These are phyloP conservation scores for Ophiocytium majus DNA, from an alignment of 352 stramenopile genomes.

Conservation along the genomic window DNA sequence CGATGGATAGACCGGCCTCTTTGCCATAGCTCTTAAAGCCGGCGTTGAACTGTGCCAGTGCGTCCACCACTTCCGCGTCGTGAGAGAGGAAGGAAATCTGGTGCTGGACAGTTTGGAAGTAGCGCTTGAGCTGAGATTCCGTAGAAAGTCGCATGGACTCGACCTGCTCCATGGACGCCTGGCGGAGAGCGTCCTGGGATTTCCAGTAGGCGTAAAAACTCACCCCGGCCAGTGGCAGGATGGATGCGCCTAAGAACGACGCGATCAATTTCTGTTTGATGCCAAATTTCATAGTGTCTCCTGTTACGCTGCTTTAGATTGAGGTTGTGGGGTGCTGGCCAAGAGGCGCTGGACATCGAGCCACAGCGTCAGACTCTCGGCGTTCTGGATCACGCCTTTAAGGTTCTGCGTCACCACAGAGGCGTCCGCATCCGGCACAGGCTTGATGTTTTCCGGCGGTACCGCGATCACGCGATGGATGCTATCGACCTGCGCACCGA, in stretches of 20 bases:
- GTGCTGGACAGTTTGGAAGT: neutral
- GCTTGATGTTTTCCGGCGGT: neutral
- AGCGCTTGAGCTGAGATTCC: neutral
- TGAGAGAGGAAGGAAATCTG: neutral
- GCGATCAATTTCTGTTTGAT: slow-evolving; percentile 3
- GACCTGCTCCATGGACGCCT: neutral
- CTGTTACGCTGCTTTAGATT: neutral
- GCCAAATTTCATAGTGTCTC: neutral
- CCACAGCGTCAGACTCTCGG: neutral
- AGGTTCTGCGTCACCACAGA: neutral
- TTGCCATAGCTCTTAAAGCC: slow-evolving; percentile 6
- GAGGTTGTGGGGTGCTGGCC: neutral
- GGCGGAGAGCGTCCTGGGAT: neutral
- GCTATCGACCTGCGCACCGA: neutral
- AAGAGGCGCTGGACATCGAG: neutral
- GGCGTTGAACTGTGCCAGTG: neutral
- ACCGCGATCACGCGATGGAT: neutral
- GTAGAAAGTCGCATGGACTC: neutral
- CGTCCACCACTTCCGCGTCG: neutral
- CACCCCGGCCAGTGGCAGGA: neutral
- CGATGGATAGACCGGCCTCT: neutral
- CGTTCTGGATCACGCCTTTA: neutral
- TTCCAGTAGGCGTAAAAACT: slow-evolving; percentile 11
- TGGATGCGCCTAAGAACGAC: neutral
- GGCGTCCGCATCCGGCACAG: neutral